These are phyloP conservation scores for Nelumbo lutea DNA, from an alignment of 164 flowering plant genomes.

Conservation along the genomic window DNA sequence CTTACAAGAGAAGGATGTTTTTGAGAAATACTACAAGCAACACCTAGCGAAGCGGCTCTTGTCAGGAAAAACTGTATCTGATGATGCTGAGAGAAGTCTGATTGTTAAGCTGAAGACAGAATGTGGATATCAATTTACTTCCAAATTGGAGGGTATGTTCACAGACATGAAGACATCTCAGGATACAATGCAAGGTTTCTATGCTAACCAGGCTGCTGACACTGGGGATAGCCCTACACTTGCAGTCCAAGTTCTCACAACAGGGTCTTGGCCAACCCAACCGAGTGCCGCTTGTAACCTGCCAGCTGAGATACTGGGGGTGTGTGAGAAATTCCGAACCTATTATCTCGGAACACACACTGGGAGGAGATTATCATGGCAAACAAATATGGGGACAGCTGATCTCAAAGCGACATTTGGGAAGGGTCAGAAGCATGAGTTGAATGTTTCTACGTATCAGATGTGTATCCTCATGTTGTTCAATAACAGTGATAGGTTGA, in stretches of 20 bases:
- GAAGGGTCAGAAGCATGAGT: conserved; percentile 7
- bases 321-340: conserved; percentile 9
- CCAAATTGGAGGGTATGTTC: conserved; percentile 13
- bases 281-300: conserved; percentile 2
- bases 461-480: conserved; percentile 13
- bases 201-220: not conserved
- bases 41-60: conserved; percentile 11
- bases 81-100: conserved; percentile 12
- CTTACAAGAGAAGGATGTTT: conserved; percentile 13
- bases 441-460: conserved; percentile 11
- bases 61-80: conserved; percentile 3
- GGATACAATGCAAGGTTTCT: conserved; percentile 11
- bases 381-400: conserved; percentile 13
- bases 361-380: conserved; percentile 7
- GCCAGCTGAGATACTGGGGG: conserved; percentile 4
- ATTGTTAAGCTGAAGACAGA: conserved; percentile 9
- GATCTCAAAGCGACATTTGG: conserved; percentile 14
- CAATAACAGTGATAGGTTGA: conserved; percentile 3
- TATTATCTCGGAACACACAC: conserved; percentile 10
- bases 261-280: conserved; percentile 9
- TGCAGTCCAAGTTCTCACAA: conserved; percentile 11
- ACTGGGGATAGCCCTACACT: conserved; percentile 1
- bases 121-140: conserved; percentile 8
- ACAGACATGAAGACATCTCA: conserved; percentile 10
- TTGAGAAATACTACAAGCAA: conserved; percentile 11